Conservation (phyloP, 805 yeast genomes). For the Komagataella populi region DNA sequence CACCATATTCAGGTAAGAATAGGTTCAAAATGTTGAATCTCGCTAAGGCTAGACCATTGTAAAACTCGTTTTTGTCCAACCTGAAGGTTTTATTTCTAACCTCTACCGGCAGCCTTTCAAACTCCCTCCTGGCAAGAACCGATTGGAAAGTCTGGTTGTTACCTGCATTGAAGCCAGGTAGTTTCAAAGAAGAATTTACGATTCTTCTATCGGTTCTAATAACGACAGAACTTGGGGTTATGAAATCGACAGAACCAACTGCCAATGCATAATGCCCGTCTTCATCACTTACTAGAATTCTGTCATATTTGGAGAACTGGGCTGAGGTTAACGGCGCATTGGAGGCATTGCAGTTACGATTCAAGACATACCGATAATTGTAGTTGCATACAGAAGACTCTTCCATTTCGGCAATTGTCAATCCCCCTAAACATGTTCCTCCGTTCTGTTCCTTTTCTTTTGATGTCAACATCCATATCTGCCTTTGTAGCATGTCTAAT, state of each 20-base stretch:
- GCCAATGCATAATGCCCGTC: conserved; percentile 64
- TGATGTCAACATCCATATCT: conserved; percentile 55
- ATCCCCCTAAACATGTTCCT: conserved; percentile 45
- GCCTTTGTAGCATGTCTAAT: conserved; percentile 33
- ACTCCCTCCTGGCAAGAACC: conserved; percentile 18
- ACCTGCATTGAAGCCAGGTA: conserved; percentile 25
- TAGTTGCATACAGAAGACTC: conserved; percentile 10
- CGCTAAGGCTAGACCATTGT: conserved; percentile 62
- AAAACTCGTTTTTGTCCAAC: conserved; percentile 70
- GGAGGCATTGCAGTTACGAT: conserved; percentile 14
- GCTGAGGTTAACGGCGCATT: conserved; percentile 17
- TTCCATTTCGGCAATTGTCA: conserved; percentile 24
- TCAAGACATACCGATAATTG: conserved; percentile 34
- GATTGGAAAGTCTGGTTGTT: conserved; percentile 39
- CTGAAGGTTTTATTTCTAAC: conserved; percentile 28
- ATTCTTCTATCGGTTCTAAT: conserved; percentile 44
- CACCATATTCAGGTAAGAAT: conserved; percentile 37
- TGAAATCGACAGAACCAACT: conserved; percentile 37
- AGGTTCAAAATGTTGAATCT: conserved; percentile 64
- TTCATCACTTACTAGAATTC: conserved; percentile 68
- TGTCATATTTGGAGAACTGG: conserved; percentile 45
- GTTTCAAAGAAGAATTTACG: conserved; percentile 20
- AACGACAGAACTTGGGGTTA: conserved; percentile 28
- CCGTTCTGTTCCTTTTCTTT: conserved; percentile 42
- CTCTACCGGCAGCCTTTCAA: conserved; percentile 1